Conservation (phyloP, 306 rosid species). For the Hippophae tibetana region DNA sequence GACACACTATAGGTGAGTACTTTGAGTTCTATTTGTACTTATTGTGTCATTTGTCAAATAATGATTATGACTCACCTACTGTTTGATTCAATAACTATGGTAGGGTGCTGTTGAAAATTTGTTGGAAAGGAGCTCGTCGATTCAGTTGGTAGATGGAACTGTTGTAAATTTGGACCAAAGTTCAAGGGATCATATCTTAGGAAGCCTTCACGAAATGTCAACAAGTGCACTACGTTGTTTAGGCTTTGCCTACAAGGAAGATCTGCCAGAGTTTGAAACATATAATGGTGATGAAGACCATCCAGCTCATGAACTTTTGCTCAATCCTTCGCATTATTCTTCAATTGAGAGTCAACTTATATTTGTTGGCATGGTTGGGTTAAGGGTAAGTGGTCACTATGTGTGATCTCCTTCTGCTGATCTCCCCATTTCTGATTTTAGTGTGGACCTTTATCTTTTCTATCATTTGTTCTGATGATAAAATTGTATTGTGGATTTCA, state of each 20-base stretch:
- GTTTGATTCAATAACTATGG: slow-evolving; percentile 11
- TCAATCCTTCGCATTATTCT: slow-evolving; percentile 66
- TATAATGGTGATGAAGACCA: slow-evolving; percentile 71
- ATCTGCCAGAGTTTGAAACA: slow-evolving; percentile 37
- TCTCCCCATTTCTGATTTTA: too few relatives aligned
- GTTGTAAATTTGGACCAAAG: slow-evolving; percentile 44
- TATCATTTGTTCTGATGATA: too few relatives aligned
- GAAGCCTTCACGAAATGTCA: slow-evolving; percentile 70
- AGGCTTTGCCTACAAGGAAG: slow-evolving; percentile 89
- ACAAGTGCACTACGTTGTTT: slow-evolving; percentile 72
- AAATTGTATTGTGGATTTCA: slow-evolving; percentile 1
- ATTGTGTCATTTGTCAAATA: too few relatives aligned
- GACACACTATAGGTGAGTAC: neutral
- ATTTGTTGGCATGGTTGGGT: slow-evolving; percentile 79
- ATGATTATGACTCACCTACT: too few relatives aligned
- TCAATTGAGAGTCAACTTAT: slow-evolving; percentile 68
- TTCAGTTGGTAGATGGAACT: slow-evolving; percentile 76
- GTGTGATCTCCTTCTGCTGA: neutral
- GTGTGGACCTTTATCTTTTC: too few relatives aligned
- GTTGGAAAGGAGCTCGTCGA: slow-evolving; percentile 65
- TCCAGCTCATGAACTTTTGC: slow-evolving; percentile 78
- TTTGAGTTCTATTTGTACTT: neutral
- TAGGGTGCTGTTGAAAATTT: slow-evolving; percentile 88
- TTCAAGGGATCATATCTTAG: slow-evolving; percentile 44
- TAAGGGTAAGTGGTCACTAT: slow-evolving; percentile 52